Evolutionary conservation across 768 basidiomycete genomes (phyloP), one percentile per base, ranked within the genome.

Genomic region (Kwoniella bestiolae): DNA sequence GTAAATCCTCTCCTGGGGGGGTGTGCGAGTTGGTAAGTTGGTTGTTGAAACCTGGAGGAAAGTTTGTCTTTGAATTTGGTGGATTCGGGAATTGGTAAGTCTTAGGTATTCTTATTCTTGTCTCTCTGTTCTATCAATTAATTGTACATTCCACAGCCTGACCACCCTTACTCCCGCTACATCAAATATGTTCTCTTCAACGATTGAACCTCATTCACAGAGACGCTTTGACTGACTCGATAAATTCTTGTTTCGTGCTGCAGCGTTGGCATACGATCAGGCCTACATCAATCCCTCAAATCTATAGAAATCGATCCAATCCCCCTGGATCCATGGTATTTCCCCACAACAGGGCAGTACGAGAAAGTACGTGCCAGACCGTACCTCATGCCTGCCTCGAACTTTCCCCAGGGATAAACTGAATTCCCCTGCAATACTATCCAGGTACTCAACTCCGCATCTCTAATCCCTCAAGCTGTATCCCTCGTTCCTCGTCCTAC

Each of bases 291-390:
- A 9, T 86, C 85, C 0, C 79, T 89, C 41, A 81, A 80, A 60
- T 79, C 80, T 31, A 83, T 84, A 28, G 89, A 90, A 0, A 79
- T 87, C 60, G 83, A 91, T 77, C 86, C 91, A 9, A 79, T 80
- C 8, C 72, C 79, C 11, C 76, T 87, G 46, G 91, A 94, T 74
- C 92, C 92, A 0, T 93, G 91, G 91, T 91, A 87, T 82, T 92
- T 91, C 75, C 92, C 92, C 3, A 88, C 88, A 0, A 84, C 84
- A 11, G 84, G 86, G 29, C 87, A 90, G 64, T 92, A 93, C 78
- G 81, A 78, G 50, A 82, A 83, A 77, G 88, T 88, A 73, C 63
- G 82, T 65, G 87, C n/a, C 8, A 58, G 21, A n/a, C 11, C 11
- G 9, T 25, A 28, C 84, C 85, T 0, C 38, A 8, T 28, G 3